Evolutionary conservation across 1,284 basidiomycete genomes (phyloP), one percentile per base, ranked within the genome.

Genomic region (Cutaneotrichosporon curvatum): DNA sequence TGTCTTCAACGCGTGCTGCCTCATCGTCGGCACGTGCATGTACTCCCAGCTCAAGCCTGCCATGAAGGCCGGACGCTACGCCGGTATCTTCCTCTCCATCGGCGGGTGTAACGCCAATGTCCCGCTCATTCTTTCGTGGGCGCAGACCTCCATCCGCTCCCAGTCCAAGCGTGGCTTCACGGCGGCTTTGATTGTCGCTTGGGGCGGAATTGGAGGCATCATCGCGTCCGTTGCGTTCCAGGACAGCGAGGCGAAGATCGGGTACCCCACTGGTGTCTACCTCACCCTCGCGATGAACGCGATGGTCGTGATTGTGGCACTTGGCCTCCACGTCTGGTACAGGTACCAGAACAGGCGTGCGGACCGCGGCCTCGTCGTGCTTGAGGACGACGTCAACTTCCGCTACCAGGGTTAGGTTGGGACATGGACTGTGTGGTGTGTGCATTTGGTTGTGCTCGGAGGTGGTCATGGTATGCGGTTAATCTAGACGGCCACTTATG

Each of bases 121-220:
- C 8, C 65, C 67, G 12, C 60, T 63, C 34, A 59, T 63, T 40
- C 47, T 68, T 35, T 57, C 64, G 11, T 70, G 65, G 57, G 58
- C 61, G 38, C 64, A 68, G 50, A 71, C 68, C 58, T 74, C 73
- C 61, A 68, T 75, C 25, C 65, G 68, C 12, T 61, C 64, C 11
- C 68, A 74, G 53, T 62, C 63, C 28, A 74, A 75, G 54, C 54
- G 59, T 38, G 56, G 62, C 21, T 65, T 71, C 50, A 57, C 62
- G n/a, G 63, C 63, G 19, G 72, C 72, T 21, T 51, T 73, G 33
- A 63, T 71, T 35, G 67, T 73, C 45, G 65, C 62, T 32, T 67
- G 71, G 40, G 73, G 71, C 22, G 72, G 72, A 47, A 54, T 74
- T 30, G 73, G 74, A 16, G 74, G 74, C 47, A 74, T 75, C 58